A percentile compares a stretch with the other conserved stretches of the same genome.
phyloP scores from a whole-genome alignment of 441 rosid genomes.

The Bruguiera hainesii region DNA sequence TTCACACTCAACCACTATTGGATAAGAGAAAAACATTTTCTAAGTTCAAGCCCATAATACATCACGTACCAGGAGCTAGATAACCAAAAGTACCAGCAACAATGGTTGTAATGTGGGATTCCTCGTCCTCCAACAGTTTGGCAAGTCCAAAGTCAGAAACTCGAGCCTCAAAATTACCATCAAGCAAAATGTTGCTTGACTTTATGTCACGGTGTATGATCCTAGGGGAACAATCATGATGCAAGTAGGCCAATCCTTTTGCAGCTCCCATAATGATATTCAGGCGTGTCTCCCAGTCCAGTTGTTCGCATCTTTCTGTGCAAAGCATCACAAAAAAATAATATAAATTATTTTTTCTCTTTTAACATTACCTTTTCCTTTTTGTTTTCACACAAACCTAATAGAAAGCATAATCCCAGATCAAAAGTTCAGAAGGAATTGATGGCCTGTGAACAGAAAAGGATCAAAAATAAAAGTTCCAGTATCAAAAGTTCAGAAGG shows the following conservation, averaged over 20 bases:
- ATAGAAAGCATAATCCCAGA: conserved; percentile 1
- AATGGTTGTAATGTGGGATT: conserved; percentile 96
- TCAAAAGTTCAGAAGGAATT: background rate
- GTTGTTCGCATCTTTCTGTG: conserved; percentile 82
- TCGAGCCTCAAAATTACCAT: conserved; percentile 95
- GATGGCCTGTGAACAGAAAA: background rate
- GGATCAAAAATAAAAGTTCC: background rate
- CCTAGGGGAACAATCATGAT: conserved; percentile 98
- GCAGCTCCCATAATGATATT: conserved; percentile 95
- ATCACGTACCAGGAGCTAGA: conserved; percentile 85
- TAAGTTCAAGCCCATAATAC: conserved; percentile 5
- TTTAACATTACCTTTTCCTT: background rate
- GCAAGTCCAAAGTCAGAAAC: conserved; percentile 99
- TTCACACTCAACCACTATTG: conserved; percentile 1
- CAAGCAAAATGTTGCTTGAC: conserved; percentile 95
- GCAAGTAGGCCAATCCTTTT: conserved; percentile 93
- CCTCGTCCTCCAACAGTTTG: conserved; percentile 90
- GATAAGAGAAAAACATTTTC: conserved; percentile 2
- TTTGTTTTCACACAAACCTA: background rate
- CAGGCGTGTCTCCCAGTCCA: conserved; percentile 96
- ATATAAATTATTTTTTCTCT: background rate
- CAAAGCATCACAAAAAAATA: conserved; percentile 18
- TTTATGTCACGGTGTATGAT: conserved; percentile 99
- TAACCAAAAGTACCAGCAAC: conserved; percentile 99
- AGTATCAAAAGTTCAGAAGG: background rate